Conservation (phyloP, 2,329 filamentous ascomycete species). For the Tolypocladium pustulatum region DNA sequence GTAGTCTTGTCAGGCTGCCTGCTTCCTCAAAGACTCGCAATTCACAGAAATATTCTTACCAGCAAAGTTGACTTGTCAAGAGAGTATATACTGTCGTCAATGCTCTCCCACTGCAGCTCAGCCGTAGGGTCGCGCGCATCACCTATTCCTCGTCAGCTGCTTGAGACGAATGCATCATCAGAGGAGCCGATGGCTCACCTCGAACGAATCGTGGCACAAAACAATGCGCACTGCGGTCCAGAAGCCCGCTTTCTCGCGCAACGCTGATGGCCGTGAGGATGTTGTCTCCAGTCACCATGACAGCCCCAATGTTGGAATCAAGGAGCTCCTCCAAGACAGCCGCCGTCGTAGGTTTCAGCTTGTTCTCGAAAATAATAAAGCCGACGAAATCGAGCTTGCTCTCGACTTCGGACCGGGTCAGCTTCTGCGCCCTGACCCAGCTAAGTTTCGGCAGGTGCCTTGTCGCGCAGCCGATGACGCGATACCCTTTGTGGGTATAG, state of each 20-base stretch:
- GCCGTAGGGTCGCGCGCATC: constrained; percentile 63
- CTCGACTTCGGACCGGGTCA: constrained; percentile 79
- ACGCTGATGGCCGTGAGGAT: constrained; percentile 96
- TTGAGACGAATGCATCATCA: not conserved
- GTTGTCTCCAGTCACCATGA: constrained; percentile 98
- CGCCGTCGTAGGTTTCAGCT: constrained; percentile 80
- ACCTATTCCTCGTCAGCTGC: constrained; percentile 30
- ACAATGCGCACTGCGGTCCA: constrained; percentile 74
- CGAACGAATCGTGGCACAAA: constrained; percentile 84
- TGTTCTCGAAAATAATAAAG: constrained; percentile 99
- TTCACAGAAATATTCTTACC: constrained; percentile 27
- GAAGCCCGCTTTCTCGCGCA: constrained; percentile 76
- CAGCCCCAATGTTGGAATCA: constrained; percentile 72
- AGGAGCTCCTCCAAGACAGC: constrained; percentile 72
- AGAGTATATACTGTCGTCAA: constrained; percentile 72
- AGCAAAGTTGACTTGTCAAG: constrained; percentile 71
- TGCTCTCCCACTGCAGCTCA: constrained; percentile 79
- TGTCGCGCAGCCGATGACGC: constrained; percentile 90
- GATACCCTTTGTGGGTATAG: constrained; percentile 93
- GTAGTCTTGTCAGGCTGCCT: not conserved
- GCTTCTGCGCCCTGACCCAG: constrained; percentile 92
- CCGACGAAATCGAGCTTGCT: constrained; percentile 77
- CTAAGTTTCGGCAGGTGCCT: constrained; percentile 80
- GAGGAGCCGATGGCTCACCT: constrained; percentile 31
- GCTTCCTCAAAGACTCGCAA: not conserved